A percentile compares a stretch with the other conserved stretches of the same genome.
phyloP scores from a whole-genome alignment of 2,329 filamentous ascomycete genomes.

The Phyllosticta citribraziliensis region DNA sequence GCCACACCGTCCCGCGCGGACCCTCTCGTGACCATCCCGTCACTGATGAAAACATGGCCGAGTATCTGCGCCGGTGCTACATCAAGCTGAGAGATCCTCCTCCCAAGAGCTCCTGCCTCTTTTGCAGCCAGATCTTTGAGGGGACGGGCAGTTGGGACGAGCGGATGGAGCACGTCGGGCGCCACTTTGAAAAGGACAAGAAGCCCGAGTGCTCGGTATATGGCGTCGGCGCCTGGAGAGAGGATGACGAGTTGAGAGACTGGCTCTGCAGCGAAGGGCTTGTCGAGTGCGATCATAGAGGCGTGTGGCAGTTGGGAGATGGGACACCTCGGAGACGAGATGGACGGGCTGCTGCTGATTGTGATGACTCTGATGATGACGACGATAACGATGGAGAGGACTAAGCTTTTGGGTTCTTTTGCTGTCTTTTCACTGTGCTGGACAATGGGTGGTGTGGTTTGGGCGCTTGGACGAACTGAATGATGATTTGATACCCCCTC shows the following conservation, averaged over 20 bases:
- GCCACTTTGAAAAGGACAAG: conserved; percentile 58
- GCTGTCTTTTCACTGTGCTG: background rate
- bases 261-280: conserved; percentile 33
- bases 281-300: conserved; percentile 19
- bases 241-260: conserved; percentile 21
- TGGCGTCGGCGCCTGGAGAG: conserved; percentile 17
- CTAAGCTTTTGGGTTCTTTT: background rate
- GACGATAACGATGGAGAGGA: background rate
- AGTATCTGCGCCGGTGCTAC: conserved; percentile 50
- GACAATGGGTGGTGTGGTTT: no score
- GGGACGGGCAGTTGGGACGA: conserved; percentile 64
- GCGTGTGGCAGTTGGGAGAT: conserved; percentile 25
- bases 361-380: background rate
- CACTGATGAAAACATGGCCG: conserved; percentile 44
- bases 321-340: conserved; percentile 13
- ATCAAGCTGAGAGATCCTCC: conserved; percentile 54
- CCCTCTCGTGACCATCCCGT: conserved; percentile 14
- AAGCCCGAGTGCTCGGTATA: conserved; percentile 15
- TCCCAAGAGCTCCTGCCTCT: conserved; percentile 49
- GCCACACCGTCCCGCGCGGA: conserved; percentile 26
- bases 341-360: background rate
- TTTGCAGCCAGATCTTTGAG: conserved; percentile 54
- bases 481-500: conserved; percentile 9
- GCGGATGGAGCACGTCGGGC: conserved; percentile 78
- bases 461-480: background rate